A percentile compares a stretch with the other conserved stretches of the same genome.
Conservation (phyloP, 2,329 filamentous ascomycete genomes). For the Penicillium sp. region DNA sequence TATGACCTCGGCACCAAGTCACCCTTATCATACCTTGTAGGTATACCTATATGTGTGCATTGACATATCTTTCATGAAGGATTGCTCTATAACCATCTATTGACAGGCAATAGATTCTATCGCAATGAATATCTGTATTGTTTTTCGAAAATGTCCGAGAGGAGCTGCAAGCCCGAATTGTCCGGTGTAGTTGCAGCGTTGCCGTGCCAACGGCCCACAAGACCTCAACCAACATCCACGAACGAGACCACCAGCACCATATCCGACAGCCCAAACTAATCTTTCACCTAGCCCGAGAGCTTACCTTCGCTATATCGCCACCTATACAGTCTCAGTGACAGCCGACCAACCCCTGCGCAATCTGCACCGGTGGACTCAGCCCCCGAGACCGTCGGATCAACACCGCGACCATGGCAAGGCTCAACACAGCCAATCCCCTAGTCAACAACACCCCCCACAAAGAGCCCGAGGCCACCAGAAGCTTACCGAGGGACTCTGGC, state of each 20-base stretch:
- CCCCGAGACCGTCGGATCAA: not conserved
- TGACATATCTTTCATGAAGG: no score
- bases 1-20: no score
- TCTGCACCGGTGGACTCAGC: not conserved
- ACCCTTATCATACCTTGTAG: no score
- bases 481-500: not conserved
- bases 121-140: no score
- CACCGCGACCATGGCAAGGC: conserved; percentile 25
- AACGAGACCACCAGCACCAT: not conserved
- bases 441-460: conserved; percentile 1
- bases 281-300: no score
- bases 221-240: not conserved
- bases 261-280: not conserved
- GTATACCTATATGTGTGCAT: no score
- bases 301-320: not conserved
- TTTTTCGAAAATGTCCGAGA: no score
- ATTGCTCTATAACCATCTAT: no score
- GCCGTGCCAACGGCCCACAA: conserved; percentile 7
- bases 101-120: no score
- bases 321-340: not conserved
- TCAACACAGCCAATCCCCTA: conserved; percentile 25
- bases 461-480: conserved; percentile 10
- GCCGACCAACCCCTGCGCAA: not conserved
- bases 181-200: not conserved
- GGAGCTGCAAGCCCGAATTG: no score